These are phyloP conservation scores for Artemisia tridentata DNA, from an alignment of 129 eudicot species.

Conservation along the genomic window DNA sequence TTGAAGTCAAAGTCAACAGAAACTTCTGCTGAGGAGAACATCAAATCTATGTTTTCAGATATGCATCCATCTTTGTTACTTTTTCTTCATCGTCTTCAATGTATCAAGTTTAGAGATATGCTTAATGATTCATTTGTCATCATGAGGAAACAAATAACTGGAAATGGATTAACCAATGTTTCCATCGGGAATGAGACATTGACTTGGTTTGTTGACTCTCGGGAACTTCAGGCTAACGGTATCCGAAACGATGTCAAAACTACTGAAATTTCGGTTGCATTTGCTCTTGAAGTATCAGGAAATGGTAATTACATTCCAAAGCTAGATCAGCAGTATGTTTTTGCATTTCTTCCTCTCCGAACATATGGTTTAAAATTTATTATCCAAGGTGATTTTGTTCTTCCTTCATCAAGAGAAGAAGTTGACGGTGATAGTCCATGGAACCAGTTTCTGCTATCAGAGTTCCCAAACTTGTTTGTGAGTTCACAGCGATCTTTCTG, in stretches of 20 bases:
- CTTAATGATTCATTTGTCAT: slow-evolving; percentile 48
- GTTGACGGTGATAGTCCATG: slow-evolving; percentile 88
- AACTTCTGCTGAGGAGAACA: slow-evolving; percentile 42
- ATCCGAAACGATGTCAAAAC: slow-evolving; percentile 59
- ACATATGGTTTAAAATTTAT: slow-evolving; percentile 87
- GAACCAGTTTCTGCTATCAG: slow-evolving; percentile 88
- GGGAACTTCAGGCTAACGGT: slow-evolving; percentile 43
- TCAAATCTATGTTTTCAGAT: slow-evolving; percentile 81
- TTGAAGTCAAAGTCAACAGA: slow-evolving; percentile 55
- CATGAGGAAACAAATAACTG: slow-evolving; percentile 68
- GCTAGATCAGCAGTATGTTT: slow-evolving; percentile 75
- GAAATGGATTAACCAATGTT: slow-evolving; percentile 69
- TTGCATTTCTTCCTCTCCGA: slow-evolving; percentile 91
- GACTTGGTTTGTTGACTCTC: slow-evolving; percentile 73
- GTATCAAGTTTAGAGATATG: slow-evolving; percentile 63
- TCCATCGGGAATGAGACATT: slow-evolving; percentile 60
- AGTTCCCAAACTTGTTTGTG: slow-evolving; percentile 76
- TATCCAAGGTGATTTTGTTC: slow-evolving; percentile 90
- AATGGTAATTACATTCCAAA: slow-evolving; percentile 50
- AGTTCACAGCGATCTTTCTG: slow-evolving; percentile 62
- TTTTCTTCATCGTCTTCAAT: slow-evolving; percentile 88
- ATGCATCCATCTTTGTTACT: slow-evolving; percentile 87
- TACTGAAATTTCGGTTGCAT: slow-evolving; percentile 86
- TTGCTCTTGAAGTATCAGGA: slow-evolving; percentile 55
- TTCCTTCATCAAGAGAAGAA: slow-evolving; percentile 97